These are phyloP conservation scores for Candida montana DNA, from an alignment of 805 yeast species.

Conservation along the genomic window DNA sequence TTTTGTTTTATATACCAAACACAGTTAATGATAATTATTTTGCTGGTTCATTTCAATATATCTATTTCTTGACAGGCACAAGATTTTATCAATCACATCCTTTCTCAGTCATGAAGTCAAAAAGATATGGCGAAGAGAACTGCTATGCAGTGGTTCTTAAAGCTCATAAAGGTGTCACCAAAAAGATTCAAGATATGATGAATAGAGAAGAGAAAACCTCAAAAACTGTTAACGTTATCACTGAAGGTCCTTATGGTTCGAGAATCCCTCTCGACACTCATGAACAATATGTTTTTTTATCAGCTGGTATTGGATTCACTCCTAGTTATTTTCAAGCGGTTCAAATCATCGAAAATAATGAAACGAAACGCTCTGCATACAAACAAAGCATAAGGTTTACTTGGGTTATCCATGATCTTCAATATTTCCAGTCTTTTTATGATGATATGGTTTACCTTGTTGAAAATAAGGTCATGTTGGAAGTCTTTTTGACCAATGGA, in stretches of 20 bases:
- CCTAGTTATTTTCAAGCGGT: constrained; percentile 41
- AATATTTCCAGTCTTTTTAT: constrained; percentile 43
- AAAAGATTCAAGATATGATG: constrained; percentile 32
- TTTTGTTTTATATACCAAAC: constrained; percentile 37
- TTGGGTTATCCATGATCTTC: constrained; percentile 58
- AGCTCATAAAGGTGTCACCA: constrained; percentile 53
- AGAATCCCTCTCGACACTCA: constrained; percentile 34
- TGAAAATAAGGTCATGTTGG: constrained; percentile 20
- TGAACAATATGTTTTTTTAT: constrained; percentile 35
- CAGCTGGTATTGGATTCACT: constrained; percentile 51
- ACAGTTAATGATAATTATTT: constrained; percentile 33
- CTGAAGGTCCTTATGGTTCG: constrained; percentile 63
- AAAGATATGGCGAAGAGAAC: constrained; percentile 26
- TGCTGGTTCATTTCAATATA: constrained; percentile 52
- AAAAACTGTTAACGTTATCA: constrained; percentile 33
- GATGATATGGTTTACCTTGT: constrained; percentile 37
- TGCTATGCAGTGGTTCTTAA: constrained; percentile 39
- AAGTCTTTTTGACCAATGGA: constrained; percentile 16
- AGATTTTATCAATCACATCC: constrained; percentile 63
- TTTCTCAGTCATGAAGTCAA: constrained; percentile 49
- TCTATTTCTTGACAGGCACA: constrained; percentile 42
- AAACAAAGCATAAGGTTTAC: constrained; percentile 38
- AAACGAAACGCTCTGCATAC: not conserved
- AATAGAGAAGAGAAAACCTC: constrained; percentile 26
- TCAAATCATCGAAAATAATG: constrained; percentile 20